phyloP scores from a whole-genome alignment of 306 rosid species.

The Gynostemma pentaphyllum region DNA sequence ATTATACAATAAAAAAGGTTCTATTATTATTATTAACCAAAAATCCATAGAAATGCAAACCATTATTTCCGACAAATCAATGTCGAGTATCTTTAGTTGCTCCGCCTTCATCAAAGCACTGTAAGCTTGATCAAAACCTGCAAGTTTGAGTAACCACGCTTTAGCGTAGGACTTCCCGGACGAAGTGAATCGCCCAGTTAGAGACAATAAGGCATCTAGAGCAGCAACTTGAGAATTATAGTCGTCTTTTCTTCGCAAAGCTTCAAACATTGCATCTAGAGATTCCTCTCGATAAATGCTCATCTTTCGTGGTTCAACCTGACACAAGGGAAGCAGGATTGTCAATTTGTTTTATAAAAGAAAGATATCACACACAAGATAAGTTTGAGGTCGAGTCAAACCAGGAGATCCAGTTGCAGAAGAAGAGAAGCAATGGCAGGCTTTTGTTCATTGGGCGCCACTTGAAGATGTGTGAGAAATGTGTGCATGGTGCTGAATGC shows the following conservation, averaged over 20 bases:
- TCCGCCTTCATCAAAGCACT: slow-evolving; percentile 55
- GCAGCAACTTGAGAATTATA: slow-evolving; percentile 55
- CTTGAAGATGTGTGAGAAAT: slow-evolving; percentile 79
- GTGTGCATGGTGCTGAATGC: slow-evolving; percentile 86
- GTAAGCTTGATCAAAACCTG: slow-evolving; percentile 79
- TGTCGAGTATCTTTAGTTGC: slow-evolving; percentile 29
- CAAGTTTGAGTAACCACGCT: slow-evolving; percentile 79
- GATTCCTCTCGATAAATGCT: slow-evolving; percentile 94
- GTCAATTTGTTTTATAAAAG: slow-evolving; percentile 7
- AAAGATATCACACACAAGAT: not conserved
- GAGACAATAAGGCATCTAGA: slow-evolving; percentile 54
- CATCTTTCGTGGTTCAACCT: slow-evolving; percentile 90
- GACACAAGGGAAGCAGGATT: slow-evolving; percentile 13
- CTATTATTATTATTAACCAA: slow-evolving; percentile 12
- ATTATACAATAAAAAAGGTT: slow-evolving; percentile 9
- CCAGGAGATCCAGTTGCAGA: slow-evolving; percentile 96
- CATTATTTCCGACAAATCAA: slow-evolving; percentile 46
- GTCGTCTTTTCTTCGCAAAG: slow-evolving; percentile 60
- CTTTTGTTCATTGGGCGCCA: slow-evolving; percentile 86
- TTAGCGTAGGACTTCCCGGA: slow-evolving; percentile 60
- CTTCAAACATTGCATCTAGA: slow-evolving; percentile 61
- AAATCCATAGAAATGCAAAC: slow-evolving; percentile 24
- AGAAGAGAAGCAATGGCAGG: slow-evolving; percentile 67
- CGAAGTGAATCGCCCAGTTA: slow-evolving; percentile 55
- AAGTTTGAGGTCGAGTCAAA: slow-evolving; percentile 17